Evolutionary conservation across 208 protist species (phyloP).

Genomic region (Crithidia mellificae): DNA sequence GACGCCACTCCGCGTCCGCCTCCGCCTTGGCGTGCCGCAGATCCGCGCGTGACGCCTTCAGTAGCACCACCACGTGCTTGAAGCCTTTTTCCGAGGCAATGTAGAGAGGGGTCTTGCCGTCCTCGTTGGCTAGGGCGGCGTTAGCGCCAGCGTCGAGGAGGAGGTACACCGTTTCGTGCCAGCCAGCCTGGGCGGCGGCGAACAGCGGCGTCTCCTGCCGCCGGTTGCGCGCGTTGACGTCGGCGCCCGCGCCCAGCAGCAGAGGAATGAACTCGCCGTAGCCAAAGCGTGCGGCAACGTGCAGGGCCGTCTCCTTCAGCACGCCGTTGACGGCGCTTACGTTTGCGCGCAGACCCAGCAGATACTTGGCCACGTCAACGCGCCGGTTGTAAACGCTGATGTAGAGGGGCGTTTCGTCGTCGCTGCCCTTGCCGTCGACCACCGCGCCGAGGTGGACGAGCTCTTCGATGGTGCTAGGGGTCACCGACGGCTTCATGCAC

Average conservation of each 20-base stretch:
- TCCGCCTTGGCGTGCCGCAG: conserved; percentile 68
- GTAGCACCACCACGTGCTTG: conserved; percentile 80
- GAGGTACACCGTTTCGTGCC: conserved; percentile 66
- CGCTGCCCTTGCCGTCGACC: conserved; percentile 58
- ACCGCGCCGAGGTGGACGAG: conserved; percentile 61
- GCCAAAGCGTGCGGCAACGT: conserved; percentile 62
- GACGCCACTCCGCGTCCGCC: conserved; percentile 62
- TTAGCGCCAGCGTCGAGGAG: conserved; percentile 68
- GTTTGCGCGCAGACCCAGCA: conserved; percentile 65
- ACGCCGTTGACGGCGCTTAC: conserved; percentile 60
- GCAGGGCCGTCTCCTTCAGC: conserved; percentile 70
- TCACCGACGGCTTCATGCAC: conserved; percentile 76
- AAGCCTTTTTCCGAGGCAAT: conserved; percentile 85
- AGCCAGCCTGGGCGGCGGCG: conserved; percentile 61
- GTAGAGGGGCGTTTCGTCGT: conserved; percentile 82
- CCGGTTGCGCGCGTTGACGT: conserved; percentile 73
- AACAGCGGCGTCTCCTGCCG: conserved; percentile 81
- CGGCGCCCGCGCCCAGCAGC: conserved; percentile 48
- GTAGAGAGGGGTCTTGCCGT: conserved; percentile 83
- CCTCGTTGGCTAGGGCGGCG: conserved; percentile 58
- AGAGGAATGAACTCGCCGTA: conserved; percentile 48
- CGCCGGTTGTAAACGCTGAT: conserved; percentile 79
- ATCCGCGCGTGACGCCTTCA: conserved; percentile 60
- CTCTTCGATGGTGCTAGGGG: conserved; percentile 40
- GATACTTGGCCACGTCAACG: conserved; percentile 56